Conservation (phyloP, 805 yeast species). For the Pichia paraexigua region DNA sequence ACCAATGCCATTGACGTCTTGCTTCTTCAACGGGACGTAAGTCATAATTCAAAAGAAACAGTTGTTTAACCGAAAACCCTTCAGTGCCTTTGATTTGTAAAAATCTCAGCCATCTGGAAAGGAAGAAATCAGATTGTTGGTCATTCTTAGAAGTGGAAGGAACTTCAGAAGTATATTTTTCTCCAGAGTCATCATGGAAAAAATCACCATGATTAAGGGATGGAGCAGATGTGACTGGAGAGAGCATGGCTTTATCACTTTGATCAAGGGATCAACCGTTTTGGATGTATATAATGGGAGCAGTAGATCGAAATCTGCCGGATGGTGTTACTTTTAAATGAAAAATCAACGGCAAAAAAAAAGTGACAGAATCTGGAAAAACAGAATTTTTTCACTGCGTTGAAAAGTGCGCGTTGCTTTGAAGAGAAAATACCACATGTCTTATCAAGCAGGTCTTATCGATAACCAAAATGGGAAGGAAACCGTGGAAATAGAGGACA, state of each 20-base stretch:
- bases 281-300: background rate
- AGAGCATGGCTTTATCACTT: background rate
- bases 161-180: background rate
- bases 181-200: background rate
- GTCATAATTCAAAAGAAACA: conserved; percentile 68
- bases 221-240: background rate
- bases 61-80: conserved; percentile 43
- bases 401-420: background rate
- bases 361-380: no score
- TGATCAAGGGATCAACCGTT: no score
- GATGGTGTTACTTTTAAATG: background rate
- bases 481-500: background rate
- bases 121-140: background rate
- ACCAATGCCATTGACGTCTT: conserved; percentile 83
- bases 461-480: background rate
- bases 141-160: background rate
- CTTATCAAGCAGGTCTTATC: background rate
- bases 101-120: conserved; percentile 9
- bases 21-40: conserved; percentile 67
- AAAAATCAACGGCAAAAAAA: background rate
- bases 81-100: conserved; percentile 25
- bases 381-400: background rate
- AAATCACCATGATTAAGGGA: background rate
- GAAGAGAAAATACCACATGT: background rate
- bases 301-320: background rate